Evolutionary conservation across 805 yeast species (phyloP), one percentile per base, ranked within the genome.

Genomic region (Henningerozyma blattae): DNA sequence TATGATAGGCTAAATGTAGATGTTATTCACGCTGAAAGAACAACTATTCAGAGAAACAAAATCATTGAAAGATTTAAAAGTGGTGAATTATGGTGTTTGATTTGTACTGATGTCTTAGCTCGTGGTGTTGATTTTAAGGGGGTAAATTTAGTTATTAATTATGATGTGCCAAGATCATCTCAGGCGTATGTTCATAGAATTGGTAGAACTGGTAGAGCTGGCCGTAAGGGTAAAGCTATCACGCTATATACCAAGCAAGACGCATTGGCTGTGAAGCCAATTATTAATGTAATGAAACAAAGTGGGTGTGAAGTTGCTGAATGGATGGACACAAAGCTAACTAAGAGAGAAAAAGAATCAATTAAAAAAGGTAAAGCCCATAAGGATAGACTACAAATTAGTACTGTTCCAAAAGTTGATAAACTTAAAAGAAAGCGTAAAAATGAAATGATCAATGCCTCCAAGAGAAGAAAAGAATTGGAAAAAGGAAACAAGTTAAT

Each of bases 151-250:
- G 96, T 91, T 27, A 83, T 91, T 44, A 91, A 91, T 59, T 91
- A 91, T 56, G 99, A 91, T 59, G 94, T 91, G 10, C 99, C 99
- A 14, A 82, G 76, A 47, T 73, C 80, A 29, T 85, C 96, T 1
- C 96, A 89, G 57, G 79, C 95, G 0, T 91, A 91, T 55, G 95
- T 91, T 30, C 99, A 91, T 58, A 75, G 99, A 62, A 84, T 91
- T 48, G 99, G 99, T 58, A 80, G 99, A 67, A 89, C 98, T 2
- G 99, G 98, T 45, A 78, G 99, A 68, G 95, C 85, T 34, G 95
- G 94, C 1, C 74, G 80, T 39, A 49, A 61, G 7, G 98, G 99
- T 37, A 70, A 69, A 46, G 96, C 97, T 0, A 73, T 91, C 15
- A 91, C 98, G 0, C 77, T 87, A 44, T 91, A 82, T 62, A 89